A percentile compares a stretch with the other conserved stretches of the same genome.
These are phyloP conservation scores for Mycena capillaripes DNA, from an alignment of 768 basidiomycete species.

Conservation along the genomic window DNA sequence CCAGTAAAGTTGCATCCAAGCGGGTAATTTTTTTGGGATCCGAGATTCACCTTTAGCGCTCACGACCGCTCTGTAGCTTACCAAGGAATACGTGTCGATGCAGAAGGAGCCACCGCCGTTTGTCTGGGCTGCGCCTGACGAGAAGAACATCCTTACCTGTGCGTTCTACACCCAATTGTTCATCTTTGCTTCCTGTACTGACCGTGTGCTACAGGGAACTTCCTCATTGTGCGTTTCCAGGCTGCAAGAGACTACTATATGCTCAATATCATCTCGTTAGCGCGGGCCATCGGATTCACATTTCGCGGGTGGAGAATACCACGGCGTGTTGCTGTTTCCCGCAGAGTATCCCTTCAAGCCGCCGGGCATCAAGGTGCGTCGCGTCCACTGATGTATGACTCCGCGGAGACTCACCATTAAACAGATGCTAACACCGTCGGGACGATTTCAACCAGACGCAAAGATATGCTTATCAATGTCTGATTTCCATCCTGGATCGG, in stretches of 20 bases:
- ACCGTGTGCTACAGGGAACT: conserved; percentile 79
- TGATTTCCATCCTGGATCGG: conserved; percentile 92
- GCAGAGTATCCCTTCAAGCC: conserved; percentile 97
- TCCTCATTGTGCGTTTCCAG: conserved; percentile 79
- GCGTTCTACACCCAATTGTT: conserved; percentile 46
- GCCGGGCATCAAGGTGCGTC: conserved; percentile 92
- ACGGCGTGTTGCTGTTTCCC: conserved; percentile 93
- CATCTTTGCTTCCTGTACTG: conserved; percentile 14
- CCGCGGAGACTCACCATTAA: not conserved
- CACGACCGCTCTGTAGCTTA: conserved; percentile 64
- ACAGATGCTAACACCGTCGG: conserved; percentile 94
- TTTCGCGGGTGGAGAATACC: conserved; percentile 93
- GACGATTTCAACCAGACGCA: conserved; percentile 90
- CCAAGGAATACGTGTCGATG: conserved; percentile 93
- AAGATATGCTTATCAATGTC: conserved; percentile 99
- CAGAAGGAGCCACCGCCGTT: conserved; percentile 95
- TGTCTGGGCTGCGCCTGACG: conserved; percentile 96
- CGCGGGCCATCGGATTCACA: conserved; percentile 96
- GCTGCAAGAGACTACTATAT: conserved; percentile 37
- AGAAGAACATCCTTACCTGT: conserved; percentile 98
- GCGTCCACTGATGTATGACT: not conserved
- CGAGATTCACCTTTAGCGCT: conserved; percentile 8
- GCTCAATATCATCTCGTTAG: conserved; percentile 52
- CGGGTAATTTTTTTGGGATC: conserved; percentile 62
- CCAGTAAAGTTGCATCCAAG: conserved; percentile 89